Conservation (phyloP, 805 yeast species). For the Candida anglica region DNA sequence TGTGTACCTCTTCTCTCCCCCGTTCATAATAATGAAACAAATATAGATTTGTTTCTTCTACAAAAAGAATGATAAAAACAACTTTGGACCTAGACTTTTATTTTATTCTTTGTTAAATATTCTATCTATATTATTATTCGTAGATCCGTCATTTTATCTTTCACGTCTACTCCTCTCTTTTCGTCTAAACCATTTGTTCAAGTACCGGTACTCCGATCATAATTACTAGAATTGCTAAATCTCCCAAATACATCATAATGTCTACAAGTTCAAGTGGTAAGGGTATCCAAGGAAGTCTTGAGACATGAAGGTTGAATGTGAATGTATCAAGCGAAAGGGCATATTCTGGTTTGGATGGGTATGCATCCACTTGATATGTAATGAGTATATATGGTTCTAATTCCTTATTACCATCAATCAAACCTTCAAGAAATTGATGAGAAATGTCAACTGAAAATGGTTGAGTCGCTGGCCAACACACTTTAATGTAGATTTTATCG, state of each 20-base stretch:
- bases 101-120: no score
- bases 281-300: conserved; percentile 26
- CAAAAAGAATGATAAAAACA: no score
- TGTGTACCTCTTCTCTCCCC: no score
- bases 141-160: no score
- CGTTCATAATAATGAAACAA: no score
- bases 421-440: conserved; percentile 20
- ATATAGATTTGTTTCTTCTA: no score
- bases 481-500: conserved; percentile 23
- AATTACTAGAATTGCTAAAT: conserved; percentile 14
- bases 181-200: not conserved
- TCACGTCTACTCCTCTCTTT: no score
- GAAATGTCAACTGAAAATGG: conserved; percentile 21
- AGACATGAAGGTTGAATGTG: conserved; percentile 21
- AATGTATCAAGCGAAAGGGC: conserved; percentile 9
- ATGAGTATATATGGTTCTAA: conserved; percentile 23
- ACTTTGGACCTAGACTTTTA: no score
- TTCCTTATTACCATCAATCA: conserved; percentile 1
- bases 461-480: conserved; percentile 35
- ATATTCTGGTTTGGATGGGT: conserved; percentile 10
- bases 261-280: conserved; percentile 30
- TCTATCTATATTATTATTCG: no score
- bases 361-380: conserved; percentile 16
- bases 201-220: conserved; percentile 8
- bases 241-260: conserved; percentile 22